Conservation (phyloP, 176 grass and related monocot genomes). For the Lolium rigidum region DNA sequence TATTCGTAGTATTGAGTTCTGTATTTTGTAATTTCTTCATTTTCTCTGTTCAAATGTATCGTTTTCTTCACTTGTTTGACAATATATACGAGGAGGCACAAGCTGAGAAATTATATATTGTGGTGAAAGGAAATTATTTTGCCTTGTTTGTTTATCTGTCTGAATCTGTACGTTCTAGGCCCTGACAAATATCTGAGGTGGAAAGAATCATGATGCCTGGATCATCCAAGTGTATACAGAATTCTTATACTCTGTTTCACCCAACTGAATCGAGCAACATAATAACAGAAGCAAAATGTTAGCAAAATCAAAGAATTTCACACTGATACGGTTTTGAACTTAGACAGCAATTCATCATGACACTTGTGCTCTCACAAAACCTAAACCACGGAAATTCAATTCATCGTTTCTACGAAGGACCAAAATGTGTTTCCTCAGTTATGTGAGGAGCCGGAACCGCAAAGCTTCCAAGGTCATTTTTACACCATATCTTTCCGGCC, state of each 20-base stretch:
- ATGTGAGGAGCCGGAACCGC: neutral
- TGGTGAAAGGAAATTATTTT: constrained; percentile 15
- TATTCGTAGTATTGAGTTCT: constrained; percentile 38
- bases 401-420: constrained; percentile 3
- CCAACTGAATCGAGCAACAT: neutral
- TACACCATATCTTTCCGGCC: constrained; percentile 36
- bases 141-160: neutral
- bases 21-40: constrained; percentile 40
- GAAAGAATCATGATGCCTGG: neutral
- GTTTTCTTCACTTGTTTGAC: constrained; percentile 14
- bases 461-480: constrained; percentile 52
- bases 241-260: no score
- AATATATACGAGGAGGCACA: constrained; percentile 38
- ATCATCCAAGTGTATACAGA: neutral
- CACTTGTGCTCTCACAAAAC: neutral
- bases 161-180: neutral
- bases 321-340: no score
- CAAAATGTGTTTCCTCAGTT: neutral
- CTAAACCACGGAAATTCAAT: neutral
- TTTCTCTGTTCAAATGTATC: constrained; percentile 43
- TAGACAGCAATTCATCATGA: neutral
- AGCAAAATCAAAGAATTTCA: neutral
- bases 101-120: constrained; percentile 43
- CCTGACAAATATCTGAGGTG: neutral
- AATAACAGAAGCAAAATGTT: neutral